phyloP scores from a whole-genome alignment of 129 eudicot species.

The Pseudognaphalium luteoalbum region DNA sequence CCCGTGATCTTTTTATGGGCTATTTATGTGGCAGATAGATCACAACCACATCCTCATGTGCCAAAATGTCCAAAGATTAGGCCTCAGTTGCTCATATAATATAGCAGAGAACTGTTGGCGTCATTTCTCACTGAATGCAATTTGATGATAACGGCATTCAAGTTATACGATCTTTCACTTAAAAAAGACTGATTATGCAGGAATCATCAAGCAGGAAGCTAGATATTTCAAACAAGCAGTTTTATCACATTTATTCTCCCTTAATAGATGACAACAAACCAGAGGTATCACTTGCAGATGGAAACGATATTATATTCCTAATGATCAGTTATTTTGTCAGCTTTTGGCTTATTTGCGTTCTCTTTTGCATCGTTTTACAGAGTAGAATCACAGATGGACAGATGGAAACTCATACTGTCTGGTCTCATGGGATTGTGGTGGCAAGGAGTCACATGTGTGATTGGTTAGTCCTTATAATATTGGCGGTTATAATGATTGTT shows the following conservation, averaged over 20 bases:
- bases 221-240: slow-evolving; percentile 29
- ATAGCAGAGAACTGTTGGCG: background rate
- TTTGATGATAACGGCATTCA: background rate
- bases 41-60: background rate
- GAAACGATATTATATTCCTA: background rate
- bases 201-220: slow-evolving; percentile 34
- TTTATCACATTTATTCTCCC: slow-evolving; percentile 34
- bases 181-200: slow-evolving; percentile 31
- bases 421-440: slow-evolving; percentile 67
- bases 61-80: background rate
- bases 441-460: slow-evolving; percentile 75
- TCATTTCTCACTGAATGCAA: background rate
- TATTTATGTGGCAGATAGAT: slow-evolving; percentile 3
- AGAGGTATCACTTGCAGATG: slow-evolving; percentile 32
- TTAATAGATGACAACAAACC: slow-evolving; percentile 36
- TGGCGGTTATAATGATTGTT: slow-evolving; percentile 37
- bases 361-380: slow-evolving; percentile 31
- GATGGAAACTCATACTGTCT: slow-evolving; percentile 47
- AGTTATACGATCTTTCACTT: background rate
- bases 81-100: background rate
- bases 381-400: slow-evolving; percentile 43
- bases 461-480: slow-evolving; percentile 67
- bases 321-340: background rate
- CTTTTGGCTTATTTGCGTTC: background rate
- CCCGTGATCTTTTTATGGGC: background rate